Evolutionary conservation across 371 early-diverging fungal species (phyloP), one percentile per base, ranked within the genome.

Genomic region (Apophysomyces variabilis): DNA sequence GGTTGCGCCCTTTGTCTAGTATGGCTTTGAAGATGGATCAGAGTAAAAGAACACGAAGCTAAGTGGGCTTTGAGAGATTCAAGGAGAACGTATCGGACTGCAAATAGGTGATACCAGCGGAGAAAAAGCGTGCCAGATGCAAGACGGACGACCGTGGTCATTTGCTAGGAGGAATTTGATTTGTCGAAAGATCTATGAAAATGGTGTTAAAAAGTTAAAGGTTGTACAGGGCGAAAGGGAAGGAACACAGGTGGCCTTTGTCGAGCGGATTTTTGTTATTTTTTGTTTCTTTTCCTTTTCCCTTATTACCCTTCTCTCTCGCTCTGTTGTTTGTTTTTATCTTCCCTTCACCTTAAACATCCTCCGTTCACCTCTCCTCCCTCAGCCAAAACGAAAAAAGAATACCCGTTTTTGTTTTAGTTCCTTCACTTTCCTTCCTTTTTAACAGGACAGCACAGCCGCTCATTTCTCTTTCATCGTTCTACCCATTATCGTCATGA

Each of bases 401-500:
- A 26, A 26, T 26, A 32, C 13, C 38, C 43, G 13, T n/a, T 38
- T 54, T 35, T 60, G 37, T 18, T 57, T 57, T 7, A 18, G 5
- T 14, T 9, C 38, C 47, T 36, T 43, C 35, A 26, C 35, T 58
- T 38, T 21, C 16, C 44, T 59, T 59, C 37, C 58, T 65, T 65
- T 26, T 14, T 47, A 12, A 43, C n/a, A 61, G 37, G 36, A 61
- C 37, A 61, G 35, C 11, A 37, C 14, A 26, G 26, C 47, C 56
- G 57, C 26, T 57, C 58, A 18, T 62, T 59, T 46, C 43, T 47
- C 38, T 58, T n/a, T 58, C 35, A 7, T 12, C 39, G 21, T 5
- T 13, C 56, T 38, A 37, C 7, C 35, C 46, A 61, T 58, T 37
- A 50, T 54, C 21, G 61, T 36, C 62, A 76, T 76, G 76, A 61